phyloP scores from a whole-genome alignment of 257 asterid genomes.

The Solanum gracilifrons region DNA sequence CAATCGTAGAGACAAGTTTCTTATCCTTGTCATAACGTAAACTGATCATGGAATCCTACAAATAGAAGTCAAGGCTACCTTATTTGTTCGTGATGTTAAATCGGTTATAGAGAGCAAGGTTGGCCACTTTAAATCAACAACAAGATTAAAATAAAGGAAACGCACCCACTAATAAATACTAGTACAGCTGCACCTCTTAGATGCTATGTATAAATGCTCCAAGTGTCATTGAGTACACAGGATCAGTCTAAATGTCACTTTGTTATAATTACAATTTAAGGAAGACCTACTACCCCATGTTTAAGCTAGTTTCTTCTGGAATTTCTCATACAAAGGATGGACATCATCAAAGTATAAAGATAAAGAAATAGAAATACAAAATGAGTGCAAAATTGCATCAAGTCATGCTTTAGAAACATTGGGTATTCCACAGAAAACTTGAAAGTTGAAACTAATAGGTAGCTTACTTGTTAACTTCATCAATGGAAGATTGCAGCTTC shows the following conservation, averaged over 20 bases:
- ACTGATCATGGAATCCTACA: background rate
- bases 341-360: background rate
- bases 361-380: background rate
- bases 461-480: conserved; percentile 72
- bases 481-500: conserved; percentile 70
- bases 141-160: background rate
- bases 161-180: background rate
- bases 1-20: background rate
- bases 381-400: background rate
- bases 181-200: background rate
- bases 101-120: background rate
- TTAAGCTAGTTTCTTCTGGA: conserved; percentile 1
- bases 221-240: background rate
- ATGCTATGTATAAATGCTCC: background rate
- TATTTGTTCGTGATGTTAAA: background rate
- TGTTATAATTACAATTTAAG: background rate
- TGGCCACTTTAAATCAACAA: background rate
- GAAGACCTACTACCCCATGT: background rate
- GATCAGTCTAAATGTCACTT: background rate
- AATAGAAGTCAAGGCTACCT: background rate
- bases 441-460: background rate
- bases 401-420: conserved; percentile 1
- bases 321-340: background rate
- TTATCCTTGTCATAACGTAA: background rate
- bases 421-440: background rate